Conservation (phyloP, 2,329 filamentous ascomycete species). For the Aspergillus brunneoviolaceus region DNA sequence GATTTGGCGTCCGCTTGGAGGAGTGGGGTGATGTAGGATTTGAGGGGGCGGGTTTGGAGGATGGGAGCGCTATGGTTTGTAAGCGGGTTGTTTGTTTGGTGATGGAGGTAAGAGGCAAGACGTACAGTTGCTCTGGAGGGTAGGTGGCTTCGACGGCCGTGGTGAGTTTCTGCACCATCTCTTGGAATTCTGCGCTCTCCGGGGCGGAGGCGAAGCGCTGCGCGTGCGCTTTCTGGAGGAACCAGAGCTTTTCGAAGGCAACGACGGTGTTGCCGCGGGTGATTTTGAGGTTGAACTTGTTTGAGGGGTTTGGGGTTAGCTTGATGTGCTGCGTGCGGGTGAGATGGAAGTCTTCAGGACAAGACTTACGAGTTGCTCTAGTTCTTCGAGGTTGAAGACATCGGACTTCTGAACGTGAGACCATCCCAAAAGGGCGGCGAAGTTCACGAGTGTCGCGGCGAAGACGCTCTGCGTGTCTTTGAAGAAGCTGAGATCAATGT, state of each 20-base stretch:
- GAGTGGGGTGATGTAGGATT: slow-evolving; percentile 52
- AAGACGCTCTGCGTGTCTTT: slow-evolving; percentile 59
- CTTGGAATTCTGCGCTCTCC: slow-evolving; percentile 40
- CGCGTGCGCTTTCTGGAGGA: slow-evolving; percentile 73
- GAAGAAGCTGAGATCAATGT: slow-evolving; percentile 60
- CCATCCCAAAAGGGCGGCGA: slow-evolving; percentile 83
- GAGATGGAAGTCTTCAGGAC: not conserved
- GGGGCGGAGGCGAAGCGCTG: slow-evolving; percentile 47
- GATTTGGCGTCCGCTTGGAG: slow-evolving; percentile 57
- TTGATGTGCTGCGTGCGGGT: not conserved
- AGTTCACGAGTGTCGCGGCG: slow-evolving; percentile 70
- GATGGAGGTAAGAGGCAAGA: not conserved
- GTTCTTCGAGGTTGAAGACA: slow-evolving; percentile 67
- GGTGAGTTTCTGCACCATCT: slow-evolving; percentile 41
- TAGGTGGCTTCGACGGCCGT: slow-evolving; percentile 26
- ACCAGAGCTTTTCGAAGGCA: slow-evolving; percentile 74
- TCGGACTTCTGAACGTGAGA: slow-evolving; percentile 68
- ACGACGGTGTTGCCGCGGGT: slow-evolving; percentile 88
- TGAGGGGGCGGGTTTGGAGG: slow-evolving; percentile 37
- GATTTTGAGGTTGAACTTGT: slow-evolving; percentile 78
- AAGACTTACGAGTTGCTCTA: slow-evolving; percentile 64
- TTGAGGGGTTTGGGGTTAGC: not conserved
- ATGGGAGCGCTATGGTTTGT: slow-evolving; percentile 24
- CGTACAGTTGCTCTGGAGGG: slow-evolving; percentile 32
- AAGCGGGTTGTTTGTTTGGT: not conserved